phyloP scores from a whole-genome alignment of 441 rosid species.

The Eugenia klotzschiana region DNA sequence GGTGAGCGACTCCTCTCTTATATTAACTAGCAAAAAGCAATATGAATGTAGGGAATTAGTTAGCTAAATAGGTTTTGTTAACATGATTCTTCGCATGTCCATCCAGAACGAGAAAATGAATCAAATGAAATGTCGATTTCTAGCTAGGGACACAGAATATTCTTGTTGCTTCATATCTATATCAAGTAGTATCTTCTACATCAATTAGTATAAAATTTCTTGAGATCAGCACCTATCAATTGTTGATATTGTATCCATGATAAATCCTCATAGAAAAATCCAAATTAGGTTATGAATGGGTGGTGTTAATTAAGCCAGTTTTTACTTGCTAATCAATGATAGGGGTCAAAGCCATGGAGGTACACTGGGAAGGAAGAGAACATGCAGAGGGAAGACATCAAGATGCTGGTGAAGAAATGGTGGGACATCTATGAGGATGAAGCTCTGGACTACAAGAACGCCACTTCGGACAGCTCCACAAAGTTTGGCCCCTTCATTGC shows the following conservation, averaged over 20 bases:
- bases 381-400: constrained; percentile 56
- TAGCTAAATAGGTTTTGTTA: too few species aligned
- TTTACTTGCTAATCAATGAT: neutral
- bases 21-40: neutral
- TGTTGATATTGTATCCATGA: neutral
- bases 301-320: neutral
- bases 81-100: too few species aligned
- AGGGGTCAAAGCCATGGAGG: constrained; percentile 82
- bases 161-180: neutral
- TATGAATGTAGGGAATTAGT: neutral
- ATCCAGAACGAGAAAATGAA: neutral
- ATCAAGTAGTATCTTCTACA: neutral
- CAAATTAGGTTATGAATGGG: neutral
- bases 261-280: neutral
- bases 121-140: neutral
- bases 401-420: constrained; percentile 55
- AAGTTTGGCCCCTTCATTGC: constrained; percentile 14
- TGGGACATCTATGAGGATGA: constrained; percentile 63
- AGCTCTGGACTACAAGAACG: constrained; percentile 31
- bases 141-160: neutral
- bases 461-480: neutral
- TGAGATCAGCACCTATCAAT: neutral
- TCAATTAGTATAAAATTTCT: neutral
- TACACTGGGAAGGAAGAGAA: constrained; percentile 45
- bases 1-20: constrained; percentile 12